These are phyloP conservation scores for Coemansia sp. DNA, from an alignment of 371 early-diverging fungal genomes.

Conservation along the genomic window DNA sequence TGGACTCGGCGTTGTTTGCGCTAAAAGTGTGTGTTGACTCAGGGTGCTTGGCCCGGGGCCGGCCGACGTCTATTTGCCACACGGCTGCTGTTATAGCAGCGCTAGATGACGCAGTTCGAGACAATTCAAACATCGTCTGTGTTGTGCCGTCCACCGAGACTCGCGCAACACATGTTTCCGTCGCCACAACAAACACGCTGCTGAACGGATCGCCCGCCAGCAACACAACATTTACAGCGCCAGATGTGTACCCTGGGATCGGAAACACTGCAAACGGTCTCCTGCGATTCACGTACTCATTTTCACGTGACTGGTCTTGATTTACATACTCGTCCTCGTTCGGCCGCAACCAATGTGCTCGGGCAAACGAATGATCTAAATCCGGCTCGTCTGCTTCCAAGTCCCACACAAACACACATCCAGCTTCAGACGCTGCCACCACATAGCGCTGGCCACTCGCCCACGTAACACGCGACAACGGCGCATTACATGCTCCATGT, in stretches of 20 bases:
- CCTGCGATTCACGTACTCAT: not conserved
- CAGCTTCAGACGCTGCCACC: slow-evolving; percentile 13
- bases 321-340: not conserved
- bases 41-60: not conserved
- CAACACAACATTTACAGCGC: slow-evolving; percentile 12
- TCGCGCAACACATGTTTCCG: slow-evolving; percentile 23
- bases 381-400: not conserved
- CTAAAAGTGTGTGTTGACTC: not conserved
- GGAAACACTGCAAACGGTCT: slow-evolving; percentile 7
- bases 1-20: not conserved
- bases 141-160: slow-evolving; percentile 12
- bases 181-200: slow-evolving; percentile 19
- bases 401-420: slow-evolving; percentile 27
- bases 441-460: slow-evolving; percentile 22
- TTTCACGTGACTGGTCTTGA: not conserved
- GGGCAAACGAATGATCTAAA: not conserved
- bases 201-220: slow-evolving; percentile 33
- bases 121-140: not conserved
- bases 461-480: slow-evolving; percentile 28
- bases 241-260: not conserved
- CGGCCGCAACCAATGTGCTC: slow-evolving; percentile 3
- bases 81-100: slow-evolving; percentile 4
- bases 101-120: not conserved
- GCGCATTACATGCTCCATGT: not conserved
- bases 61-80: slow-evolving; percentile 6